Evolutionary conservation across 148 eudicot genomes (phyloP).

Genomic region (Suaeda aralocaspica): DNA sequence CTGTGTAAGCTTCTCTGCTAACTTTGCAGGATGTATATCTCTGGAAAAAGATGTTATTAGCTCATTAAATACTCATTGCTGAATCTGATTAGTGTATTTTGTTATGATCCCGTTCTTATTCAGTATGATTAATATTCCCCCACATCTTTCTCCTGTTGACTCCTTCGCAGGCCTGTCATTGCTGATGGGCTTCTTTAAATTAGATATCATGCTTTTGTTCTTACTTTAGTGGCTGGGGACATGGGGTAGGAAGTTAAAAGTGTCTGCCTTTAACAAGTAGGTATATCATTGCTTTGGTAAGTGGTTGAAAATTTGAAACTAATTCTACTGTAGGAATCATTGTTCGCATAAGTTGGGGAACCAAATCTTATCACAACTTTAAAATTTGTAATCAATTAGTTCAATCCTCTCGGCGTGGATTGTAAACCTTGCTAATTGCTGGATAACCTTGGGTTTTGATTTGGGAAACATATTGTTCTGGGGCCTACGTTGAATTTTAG

Average conservation of each 20-base stretch:
- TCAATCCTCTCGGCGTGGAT: background rate
- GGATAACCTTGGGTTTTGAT: background rate
- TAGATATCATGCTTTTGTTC: background rate
- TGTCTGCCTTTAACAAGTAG: constrained; percentile 8
- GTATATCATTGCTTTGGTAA: constrained; percentile 16
- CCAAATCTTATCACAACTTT: constrained; percentile 2
- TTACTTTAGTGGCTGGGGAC: constrained; percentile 13
- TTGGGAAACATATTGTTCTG: background rate
- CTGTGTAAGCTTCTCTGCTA: constrained; percentile 38
- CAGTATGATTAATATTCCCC: background rate
- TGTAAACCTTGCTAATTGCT: background rate
- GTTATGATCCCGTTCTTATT: constrained; percentile 1
- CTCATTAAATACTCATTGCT: too few relatives aligned
- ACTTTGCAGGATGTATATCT: constrained; percentile 6
- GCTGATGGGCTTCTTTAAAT: background rate
- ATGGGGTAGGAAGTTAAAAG: constrained; percentile 12
- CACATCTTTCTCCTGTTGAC: constrained; percentile 4
- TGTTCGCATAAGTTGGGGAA: background rate
- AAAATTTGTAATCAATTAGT: background rate
- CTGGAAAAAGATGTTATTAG: background rate
- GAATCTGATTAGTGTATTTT: background rate
- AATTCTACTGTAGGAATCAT: constrained; percentile 18
- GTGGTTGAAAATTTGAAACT: constrained; percentile 17
- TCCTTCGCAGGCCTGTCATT: constrained; percentile 3
- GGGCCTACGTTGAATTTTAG: constrained; percentile 11